These are phyloP conservation scores for Xanthoparmelia taractica DNA, from an alignment of 495 filamentous ascomycete species.

Conservation along the genomic window DNA sequence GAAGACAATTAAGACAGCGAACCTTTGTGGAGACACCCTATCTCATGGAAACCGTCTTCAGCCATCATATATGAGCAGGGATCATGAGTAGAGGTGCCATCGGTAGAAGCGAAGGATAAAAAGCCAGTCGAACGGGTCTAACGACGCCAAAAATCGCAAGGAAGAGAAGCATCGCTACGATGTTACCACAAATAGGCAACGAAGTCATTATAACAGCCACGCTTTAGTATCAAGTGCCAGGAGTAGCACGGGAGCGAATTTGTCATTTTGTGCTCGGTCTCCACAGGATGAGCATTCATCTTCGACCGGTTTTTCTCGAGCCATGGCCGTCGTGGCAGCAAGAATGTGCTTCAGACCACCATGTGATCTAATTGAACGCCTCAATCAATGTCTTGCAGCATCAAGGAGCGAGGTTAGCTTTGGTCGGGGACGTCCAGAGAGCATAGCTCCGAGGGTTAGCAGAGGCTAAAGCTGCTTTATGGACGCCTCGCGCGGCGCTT, in stretches of 20 bases:
- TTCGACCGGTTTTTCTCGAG: neutral
- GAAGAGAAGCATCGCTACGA: neutral
- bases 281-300: neutral
- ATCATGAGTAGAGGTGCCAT: neutral
- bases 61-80: neutral
- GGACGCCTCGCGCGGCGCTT: constrained; percentile 4
- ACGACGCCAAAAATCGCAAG: constrained; percentile 1
- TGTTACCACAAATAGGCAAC: neutral
- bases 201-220: constrained; percentile 5
- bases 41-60: constrained; percentile 5
- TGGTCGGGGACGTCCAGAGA: neutral
- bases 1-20: neutral
- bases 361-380: constrained; percentile 10
- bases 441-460: neutral
- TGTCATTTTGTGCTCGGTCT: neutral
- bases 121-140: constrained; percentile 7
- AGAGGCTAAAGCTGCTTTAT: neutral
- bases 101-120: constrained; percentile 3
- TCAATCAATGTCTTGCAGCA: constrained; percentile 7
- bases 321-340: neutral
- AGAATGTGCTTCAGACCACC: constrained; percentile 9
- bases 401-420: neutral
- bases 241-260: neutral
- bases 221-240: neutral
- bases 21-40: neutral